A percentile compares a stretch with the other conserved stretches of the same genome.
Evolutionary conservation across 2,329 filamentous ascomycete species (phyloP).

Genomic region (Fusarium sp.): DNA sequence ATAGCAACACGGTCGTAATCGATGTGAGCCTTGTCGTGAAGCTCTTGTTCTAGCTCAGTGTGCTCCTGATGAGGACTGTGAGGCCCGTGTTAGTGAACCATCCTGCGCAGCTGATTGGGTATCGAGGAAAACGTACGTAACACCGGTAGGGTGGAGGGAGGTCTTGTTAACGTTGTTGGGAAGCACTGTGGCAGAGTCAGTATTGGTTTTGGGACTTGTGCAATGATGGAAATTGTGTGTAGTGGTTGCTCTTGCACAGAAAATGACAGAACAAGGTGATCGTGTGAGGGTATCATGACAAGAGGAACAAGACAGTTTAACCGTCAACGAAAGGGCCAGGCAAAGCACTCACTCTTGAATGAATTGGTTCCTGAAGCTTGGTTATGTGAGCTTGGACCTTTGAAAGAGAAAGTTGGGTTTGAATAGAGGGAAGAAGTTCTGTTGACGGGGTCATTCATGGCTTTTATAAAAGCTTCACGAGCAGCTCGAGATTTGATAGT

Average conservation of each 20-base stretch:
- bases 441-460: conserved; percentile 57
- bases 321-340: conserved; percentile 12
- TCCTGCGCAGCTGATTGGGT: conserved; percentile 22
- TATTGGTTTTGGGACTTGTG: conserved; percentile 27
- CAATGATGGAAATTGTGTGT: conserved; percentile 8
- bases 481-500: conserved; percentile 40
- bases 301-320: conserved; percentile 1
- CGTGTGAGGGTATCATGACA: conserved; percentile 30
- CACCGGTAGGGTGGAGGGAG: conserved; percentile 88
- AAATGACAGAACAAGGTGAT: conserved; percentile 11
- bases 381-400: conserved; percentile 57
- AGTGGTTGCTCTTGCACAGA: conserved; percentile 14
- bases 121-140: conserved; percentile 74
- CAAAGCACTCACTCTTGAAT: conserved; percentile 57
- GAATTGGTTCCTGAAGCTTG: conserved; percentile 55
- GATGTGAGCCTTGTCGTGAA: conserved; percentile 97
- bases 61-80: conserved; percentile 83
- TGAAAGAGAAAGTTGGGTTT: conserved; percentile 51
- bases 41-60: conserved; percentile 96
- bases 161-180: conserved; percentile 85
- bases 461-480: conserved; percentile 55
- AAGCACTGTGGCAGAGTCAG: conserved; percentile 60
- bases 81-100: conserved; percentile 48
- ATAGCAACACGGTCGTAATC: conserved; percentile 99
- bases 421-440: conserved; percentile 56